Base-by-base conservation (phyloP, 2,329 filamentous ascomycete species). In the Canariomyces notabilis region DNA sequence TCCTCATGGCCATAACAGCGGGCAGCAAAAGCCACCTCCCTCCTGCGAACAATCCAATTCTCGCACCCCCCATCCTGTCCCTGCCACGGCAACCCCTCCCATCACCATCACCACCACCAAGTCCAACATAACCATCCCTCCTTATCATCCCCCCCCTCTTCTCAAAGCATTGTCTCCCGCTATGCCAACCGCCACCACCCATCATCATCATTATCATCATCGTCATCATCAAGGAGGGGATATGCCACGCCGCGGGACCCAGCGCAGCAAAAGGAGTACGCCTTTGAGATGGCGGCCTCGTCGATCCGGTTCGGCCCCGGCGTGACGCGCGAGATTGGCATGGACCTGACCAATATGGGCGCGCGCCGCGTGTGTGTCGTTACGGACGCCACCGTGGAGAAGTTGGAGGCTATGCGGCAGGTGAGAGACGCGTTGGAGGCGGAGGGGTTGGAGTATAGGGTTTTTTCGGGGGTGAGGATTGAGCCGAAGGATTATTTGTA, bases 241-340 rank as follows among this genome's bases (percentile, higher is more conserved):
- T 82, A 79, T 65, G 89, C 88, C n/a, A 91, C 88, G 0, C 88
- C 90, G 0, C 70, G 85, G 21, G 83, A 89, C 59, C 69, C 76
- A 7, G 76, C 79, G 2, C 78, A 82, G 54, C 79, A 89, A 61
- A 95, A 94, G 65, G 93, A 98, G 66, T 98, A 98, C 70, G 93
- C 93, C 12, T 98, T 98, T 63, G 93, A 98, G 67, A 95, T 98
- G 91, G 93, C 93, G 0, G 89, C 93, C 1, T 95, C 88, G 1
- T 88, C 85, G 21, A 96, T 98, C 61, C 82, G 93, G 11, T 98
- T 97, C 59, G 93, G 93, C 0, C 88, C 89, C 0, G 93, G 93
- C 5, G 87, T 85, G 46, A 98, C 93, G 19, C 88, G 89, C 66
- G 93, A 98, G 67, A 89, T 98, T 16, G 93, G 93, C 54, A 97